Evolutionary conservation across 176 grass and related monocot genomes (phyloP).

Genomic region (Poa annua): DNA sequence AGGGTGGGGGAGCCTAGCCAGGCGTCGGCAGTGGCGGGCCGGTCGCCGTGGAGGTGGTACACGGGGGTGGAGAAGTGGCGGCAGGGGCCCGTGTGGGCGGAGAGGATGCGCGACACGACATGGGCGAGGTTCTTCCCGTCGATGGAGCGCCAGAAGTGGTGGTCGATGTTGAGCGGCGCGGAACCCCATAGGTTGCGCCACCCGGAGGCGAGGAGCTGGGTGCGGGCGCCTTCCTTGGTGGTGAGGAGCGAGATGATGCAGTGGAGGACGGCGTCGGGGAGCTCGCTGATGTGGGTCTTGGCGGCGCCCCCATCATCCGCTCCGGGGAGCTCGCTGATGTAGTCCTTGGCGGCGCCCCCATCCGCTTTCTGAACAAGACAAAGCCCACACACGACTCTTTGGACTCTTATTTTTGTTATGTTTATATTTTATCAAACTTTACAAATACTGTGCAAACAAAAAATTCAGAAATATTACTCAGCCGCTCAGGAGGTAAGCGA

Average conservation of each 20-base stretch:
- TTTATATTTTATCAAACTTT: too few relatives aligned
- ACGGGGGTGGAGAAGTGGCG: not conserved
- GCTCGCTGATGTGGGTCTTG: not conserved
- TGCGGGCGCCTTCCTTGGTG: conserved; percentile 1
- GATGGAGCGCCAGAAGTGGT: not conserved
- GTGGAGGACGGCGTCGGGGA: not conserved
- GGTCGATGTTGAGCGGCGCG: not conserved
- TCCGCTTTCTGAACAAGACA: not conserved
- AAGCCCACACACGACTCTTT: too few relatives aligned
- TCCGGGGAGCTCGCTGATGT: not conserved
- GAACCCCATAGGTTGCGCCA: not conserved
- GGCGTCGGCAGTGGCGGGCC: not conserved
- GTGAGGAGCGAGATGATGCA: conserved; percentile 1
- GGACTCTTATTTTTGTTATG: too few relatives aligned
- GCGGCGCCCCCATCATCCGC: not conserved
- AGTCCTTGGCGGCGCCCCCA: not conserved
- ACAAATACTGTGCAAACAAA: too few relatives aligned
- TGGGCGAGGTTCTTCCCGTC: not conserved
- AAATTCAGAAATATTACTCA: too few relatives aligned
- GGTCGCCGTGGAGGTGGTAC: not conserved
- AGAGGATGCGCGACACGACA: not conserved
- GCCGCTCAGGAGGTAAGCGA: too few relatives aligned
- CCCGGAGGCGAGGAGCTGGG: not conserved
- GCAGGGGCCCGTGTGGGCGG: not conserved
- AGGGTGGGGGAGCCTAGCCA: not conserved